Evolutionary conservation across 1,284 basidiomycete species (phyloP).

Genomic region (Marasmius sp.): DNA sequence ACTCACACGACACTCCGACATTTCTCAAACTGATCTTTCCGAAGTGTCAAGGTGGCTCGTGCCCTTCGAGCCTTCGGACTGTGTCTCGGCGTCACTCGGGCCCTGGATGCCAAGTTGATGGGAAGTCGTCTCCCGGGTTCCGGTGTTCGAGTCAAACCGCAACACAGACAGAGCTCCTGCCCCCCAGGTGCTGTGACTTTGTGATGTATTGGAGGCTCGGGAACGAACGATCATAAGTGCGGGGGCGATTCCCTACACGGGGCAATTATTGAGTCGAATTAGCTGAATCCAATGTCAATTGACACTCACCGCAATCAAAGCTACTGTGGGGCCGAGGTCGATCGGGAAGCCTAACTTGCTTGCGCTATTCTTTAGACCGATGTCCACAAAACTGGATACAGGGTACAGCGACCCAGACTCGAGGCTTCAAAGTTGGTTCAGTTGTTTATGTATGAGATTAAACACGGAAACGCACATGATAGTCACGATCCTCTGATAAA

Average conservation of each 20-base stretch:
- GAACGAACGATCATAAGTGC: background rate
- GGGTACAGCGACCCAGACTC: background rate
- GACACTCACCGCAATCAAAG: background rate
- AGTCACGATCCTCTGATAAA: background rate
- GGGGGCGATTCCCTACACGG: background rate
- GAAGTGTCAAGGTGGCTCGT: no score
- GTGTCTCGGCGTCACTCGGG: no score
- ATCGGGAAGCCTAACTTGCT: background rate
- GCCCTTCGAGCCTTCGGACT: no score
- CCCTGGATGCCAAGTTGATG: no score
- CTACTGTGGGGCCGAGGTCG: background rate
- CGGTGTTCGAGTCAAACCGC: background rate
- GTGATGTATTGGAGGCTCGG: background rate
- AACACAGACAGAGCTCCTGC: background rate
- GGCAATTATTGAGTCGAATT: background rate
- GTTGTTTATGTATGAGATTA: background rate
- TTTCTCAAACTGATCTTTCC: no score
- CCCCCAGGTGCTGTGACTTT: background rate
- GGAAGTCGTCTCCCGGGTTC: no score
- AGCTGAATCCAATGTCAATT: background rate
- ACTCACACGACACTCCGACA: no score
- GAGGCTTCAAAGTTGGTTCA: background rate
- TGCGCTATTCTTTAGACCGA: background rate
- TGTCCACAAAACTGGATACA: background rate
- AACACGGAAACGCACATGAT: background rate